Conservation (phyloP, 164 flowering plant genomes). For the Amborella trichopoda region DNA sequence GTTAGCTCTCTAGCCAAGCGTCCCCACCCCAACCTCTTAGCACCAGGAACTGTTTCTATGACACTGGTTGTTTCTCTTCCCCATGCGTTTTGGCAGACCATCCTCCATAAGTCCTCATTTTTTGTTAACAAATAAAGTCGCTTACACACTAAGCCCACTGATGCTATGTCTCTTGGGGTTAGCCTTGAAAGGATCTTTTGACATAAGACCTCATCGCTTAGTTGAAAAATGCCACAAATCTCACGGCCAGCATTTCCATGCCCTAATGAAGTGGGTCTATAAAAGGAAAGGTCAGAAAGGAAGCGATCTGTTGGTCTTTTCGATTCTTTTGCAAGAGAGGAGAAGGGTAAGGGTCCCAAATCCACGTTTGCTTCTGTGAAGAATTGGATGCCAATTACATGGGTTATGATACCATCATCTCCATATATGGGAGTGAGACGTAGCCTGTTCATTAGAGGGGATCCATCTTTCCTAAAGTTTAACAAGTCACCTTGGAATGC, state of each 20-base stretch:
- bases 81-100: conserved; percentile 96
- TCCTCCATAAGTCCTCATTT: conserved; percentile 87
- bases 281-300: conserved; percentile 32
- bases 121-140: conserved; percentile 52
- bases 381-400: conserved; percentile 82
- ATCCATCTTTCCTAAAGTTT: conserved; percentile 86
- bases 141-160: conserved; percentile 71
- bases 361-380: conserved; percentile 71
- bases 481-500: conserved; percentile 81
- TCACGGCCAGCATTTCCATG: conserved; percentile 44
- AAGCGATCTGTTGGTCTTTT: conserved; percentile 28
- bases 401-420: conserved; percentile 69
- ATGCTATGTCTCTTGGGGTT: conserved; percentile 86
- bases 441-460: conserved; percentile 76
- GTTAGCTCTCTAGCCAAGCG: conserved; percentile 82
- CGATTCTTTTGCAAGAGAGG: conserved; percentile 31
- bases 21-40: conserved; percentile 79
- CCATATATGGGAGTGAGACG: conserved; percentile 72
- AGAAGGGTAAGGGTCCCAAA: conserved; percentile 59
- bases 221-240: conserved; percentile 56
- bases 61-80: conserved; percentile 83
- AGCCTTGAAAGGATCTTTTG: conserved; percentile 58
- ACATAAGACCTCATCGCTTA: conserved; percentile 72
- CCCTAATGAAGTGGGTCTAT: conserved; percentile 21
- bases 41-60: conserved; percentile 76